Evolutionary conservation across 306 rosid genomes (phyloP), one percentile per base, ranked within the genome.

Genomic region (Nissolia schottii): DNA sequence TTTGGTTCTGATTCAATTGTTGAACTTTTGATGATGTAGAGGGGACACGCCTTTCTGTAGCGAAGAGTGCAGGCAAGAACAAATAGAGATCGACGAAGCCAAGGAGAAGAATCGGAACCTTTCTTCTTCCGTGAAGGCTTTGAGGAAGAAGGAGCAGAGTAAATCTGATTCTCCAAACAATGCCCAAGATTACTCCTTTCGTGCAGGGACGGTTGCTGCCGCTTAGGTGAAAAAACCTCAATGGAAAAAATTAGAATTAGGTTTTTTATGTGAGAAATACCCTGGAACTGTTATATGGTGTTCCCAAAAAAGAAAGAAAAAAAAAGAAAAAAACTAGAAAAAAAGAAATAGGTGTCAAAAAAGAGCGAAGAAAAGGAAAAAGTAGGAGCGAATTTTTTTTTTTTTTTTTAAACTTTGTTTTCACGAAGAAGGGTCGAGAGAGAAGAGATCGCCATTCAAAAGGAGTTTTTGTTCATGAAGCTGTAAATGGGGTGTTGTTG

Each of bases 21-120:
- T 19, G 5, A 5, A 6, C 2, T 32, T 32, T 54, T 48, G n/a
- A n/a, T 5, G 12, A n/a, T 81, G 62, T 95, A 94, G 98, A 83
- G 98, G 97, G 23, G 98, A 94, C 53, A 86, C 88, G 1, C 98
- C 98, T 12, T 94, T 94, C 76, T 94, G 98, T 27, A 94, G 96
- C 46, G 96, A 86, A 73, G 97, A 91, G 70, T 94, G 98, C 62
- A 86, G 98, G 53, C 81, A 67, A n/a, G 95, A 89, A 50, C 97
- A 94, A 64, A 94, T 94, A 18, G 95, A 89, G 22, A 70, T 28
- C 0, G 97, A 94, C 28, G 97, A 94, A 76, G 80, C 84, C 0
- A 83, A 85, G 13, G 98, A 91, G 85, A 93, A 87, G 84, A 85
- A 91, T 5, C 23, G 75, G 75, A 91, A 75, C 18, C 77, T 84